Percentiles rank a stretch among this genome's conserved stretches.
Conservation (phyloP, 805 yeast species). For the Candida corydali region DNA sequence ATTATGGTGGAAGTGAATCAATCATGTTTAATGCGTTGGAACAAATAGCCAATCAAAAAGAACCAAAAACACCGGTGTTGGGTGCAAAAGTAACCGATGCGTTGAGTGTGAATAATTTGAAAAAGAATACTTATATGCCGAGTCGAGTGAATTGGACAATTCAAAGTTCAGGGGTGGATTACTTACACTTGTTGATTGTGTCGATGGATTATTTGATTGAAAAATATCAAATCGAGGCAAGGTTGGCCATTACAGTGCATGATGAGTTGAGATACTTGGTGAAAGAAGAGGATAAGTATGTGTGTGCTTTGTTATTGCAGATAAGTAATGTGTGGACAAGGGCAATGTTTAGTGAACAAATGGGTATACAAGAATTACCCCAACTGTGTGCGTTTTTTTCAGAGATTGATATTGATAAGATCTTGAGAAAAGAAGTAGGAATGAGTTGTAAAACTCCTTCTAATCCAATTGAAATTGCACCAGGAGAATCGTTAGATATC, state of each 20-base stretch:
- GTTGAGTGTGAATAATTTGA: constrained; percentile 58
- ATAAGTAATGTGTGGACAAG: constrained; percentile 93
- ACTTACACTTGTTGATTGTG: constrained; percentile 76
- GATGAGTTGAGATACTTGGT: constrained; percentile 88
- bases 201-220: constrained; percentile 81
- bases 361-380: constrained; percentile 86
- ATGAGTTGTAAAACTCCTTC: constrained; percentile 91
- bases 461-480: constrained; percentile 62
- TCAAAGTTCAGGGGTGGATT: constrained; percentile 97
- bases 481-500: constrained; percentile 77
- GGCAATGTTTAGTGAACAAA: constrained; percentile 88
- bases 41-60: constrained; percentile 73
- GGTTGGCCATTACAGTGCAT: constrained; percentile 85
- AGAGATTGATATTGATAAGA: constrained; percentile 85
- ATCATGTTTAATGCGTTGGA: constrained; percentile 87
- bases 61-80: constrained; percentile 84
- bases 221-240: constrained; percentile 62
- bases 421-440: constrained; percentile 89
- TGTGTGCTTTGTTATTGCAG: constrained; percentile 80
- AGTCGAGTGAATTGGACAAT: constrained; percentile 97
- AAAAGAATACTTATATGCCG: constrained; percentile 67
- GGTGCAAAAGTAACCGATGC: constrained; percentile 95
- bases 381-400: constrained; percentile 95
- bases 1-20: constrained; percentile 93
- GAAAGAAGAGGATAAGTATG: constrained; percentile 66